These are phyloP conservation scores for Rhizopus microsporus DNA, from an alignment of 371 early-diverging fungal genomes.

Conservation along the genomic window DNA sequence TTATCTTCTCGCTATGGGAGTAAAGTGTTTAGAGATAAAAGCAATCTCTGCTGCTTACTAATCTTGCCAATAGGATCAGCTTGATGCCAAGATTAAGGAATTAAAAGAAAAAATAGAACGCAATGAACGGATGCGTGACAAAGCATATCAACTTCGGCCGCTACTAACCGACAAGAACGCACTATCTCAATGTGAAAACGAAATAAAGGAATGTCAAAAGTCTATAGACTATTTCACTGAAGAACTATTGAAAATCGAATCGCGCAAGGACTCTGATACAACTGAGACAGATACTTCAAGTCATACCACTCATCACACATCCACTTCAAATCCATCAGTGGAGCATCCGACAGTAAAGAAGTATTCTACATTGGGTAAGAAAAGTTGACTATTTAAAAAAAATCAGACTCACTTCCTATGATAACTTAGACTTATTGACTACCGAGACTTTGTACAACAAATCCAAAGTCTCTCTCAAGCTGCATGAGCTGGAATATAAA, in stretches of 20 bases:
- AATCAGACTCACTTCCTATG: no score
- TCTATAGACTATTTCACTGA: conserved; percentile 80
- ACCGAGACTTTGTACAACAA: conserved; percentile 76
- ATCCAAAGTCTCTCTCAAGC: conserved; percentile 84
- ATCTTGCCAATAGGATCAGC: background rate
- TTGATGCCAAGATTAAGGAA: conserved; percentile 45
- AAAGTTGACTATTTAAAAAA: background rate
- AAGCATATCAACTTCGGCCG: conserved; percentile 68
- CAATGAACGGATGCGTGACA: conserved; percentile 70
- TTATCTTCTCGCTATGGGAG: background rate
- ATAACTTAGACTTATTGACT: conserved; percentile 62
- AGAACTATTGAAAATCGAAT: conserved; percentile 51
- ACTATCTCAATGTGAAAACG: conserved; percentile 76
- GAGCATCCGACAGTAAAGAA: conserved; percentile 28
- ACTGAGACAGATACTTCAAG: conserved; percentile 5
- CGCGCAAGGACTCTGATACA: conserved; percentile 14
- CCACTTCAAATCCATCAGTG: conserved; percentile 24
- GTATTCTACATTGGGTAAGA: conserved; percentile 45
- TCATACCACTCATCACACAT: conserved; percentile 6
- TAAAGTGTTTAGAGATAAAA: background rate
- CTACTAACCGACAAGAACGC: conserved; percentile 69
- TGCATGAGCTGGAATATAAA: conserved; percentile 85
- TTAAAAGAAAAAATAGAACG: conserved; percentile 62
- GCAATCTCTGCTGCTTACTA: background rate
- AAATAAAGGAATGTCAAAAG: conserved; percentile 77